Conservation (phyloP, 768 basidiomycete species). For the Mycena rebaudengoi region DNA sequence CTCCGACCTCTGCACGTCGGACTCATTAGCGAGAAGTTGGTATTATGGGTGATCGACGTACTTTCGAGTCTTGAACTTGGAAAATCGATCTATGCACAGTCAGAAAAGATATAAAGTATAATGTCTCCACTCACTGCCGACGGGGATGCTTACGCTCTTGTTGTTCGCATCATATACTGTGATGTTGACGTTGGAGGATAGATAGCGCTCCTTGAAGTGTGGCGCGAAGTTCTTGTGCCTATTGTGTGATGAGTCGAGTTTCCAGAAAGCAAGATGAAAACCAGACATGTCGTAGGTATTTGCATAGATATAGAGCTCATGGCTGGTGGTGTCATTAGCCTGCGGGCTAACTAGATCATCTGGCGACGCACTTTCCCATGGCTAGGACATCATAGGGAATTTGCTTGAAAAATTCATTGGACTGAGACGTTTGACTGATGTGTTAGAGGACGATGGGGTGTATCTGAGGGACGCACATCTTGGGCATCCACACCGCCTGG, state of each 20-base stretch:
- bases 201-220: conserved; percentile 72
- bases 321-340: conserved; percentile 48
- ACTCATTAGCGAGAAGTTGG: background rate
- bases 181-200: conserved; percentile 90
- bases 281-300: conserved; percentile 72
- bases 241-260: background rate
- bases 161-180: conserved; percentile 62
- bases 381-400: conserved; percentile 85
- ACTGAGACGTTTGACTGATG: conserved; percentile 53
- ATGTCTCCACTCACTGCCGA: conserved; percentile 37
- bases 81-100: conserved; percentile 51
- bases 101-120: background rate
- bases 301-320: conserved; percentile 82
- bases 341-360: background rate
- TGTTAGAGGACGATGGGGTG: background rate
- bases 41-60: conserved; percentile 41
- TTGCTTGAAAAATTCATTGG: conserved; percentile 77
- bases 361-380: conserved; percentile 77
- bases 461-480: conserved; percentile 53
- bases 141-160: conserved; percentile 44
- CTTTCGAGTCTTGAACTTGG: conserved; percentile 80
- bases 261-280: background rate
- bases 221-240: conserved; percentile 75
- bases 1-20: conserved; percentile 57
- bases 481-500: conserved; percentile 76